phyloP scores from a whole-genome alignment of 1,284 basidiomycete genomes.

The Mycocalia duriaeana region DNA sequence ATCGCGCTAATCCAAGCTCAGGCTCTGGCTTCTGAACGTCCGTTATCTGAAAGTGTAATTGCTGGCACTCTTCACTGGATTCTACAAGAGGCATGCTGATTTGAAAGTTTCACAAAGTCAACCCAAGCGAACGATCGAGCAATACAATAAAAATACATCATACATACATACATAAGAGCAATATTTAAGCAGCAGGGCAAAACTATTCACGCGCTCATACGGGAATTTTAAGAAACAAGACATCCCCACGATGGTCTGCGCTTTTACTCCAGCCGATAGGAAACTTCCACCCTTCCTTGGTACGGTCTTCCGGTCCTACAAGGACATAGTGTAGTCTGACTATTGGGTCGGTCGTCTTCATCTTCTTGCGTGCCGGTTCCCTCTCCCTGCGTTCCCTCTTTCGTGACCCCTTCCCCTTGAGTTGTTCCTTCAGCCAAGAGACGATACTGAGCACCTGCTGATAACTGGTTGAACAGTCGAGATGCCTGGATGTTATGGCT shows the following conservation, averaged over 20 bases:
- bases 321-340: not conserved
- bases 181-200: no score
- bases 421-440: not conserved
- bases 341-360: not conserved
- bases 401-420: no score
- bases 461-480: not conserved
- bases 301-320: not conserved
- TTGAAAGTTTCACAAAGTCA: no score
- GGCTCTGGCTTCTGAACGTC: no score
- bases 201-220: no score
- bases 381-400: not conserved
- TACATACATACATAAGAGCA: no score
- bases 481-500: not conserved
- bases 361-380: not conserved
- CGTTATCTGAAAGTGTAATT: no score
- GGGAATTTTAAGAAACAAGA: not conserved
- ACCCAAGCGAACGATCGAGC: no score
- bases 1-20: no score
- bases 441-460: not conserved
- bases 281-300: not conserved
- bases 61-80: no score
- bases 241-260: not conserved
- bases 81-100: no score
- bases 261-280: not conserved
- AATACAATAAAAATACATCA: no score